Evolutionary conservation across 1,284 basidiomycete species (phyloP), one percentile per base, ranked within the genome.

Genomic region (Coniferiporia weirii): DNA sequence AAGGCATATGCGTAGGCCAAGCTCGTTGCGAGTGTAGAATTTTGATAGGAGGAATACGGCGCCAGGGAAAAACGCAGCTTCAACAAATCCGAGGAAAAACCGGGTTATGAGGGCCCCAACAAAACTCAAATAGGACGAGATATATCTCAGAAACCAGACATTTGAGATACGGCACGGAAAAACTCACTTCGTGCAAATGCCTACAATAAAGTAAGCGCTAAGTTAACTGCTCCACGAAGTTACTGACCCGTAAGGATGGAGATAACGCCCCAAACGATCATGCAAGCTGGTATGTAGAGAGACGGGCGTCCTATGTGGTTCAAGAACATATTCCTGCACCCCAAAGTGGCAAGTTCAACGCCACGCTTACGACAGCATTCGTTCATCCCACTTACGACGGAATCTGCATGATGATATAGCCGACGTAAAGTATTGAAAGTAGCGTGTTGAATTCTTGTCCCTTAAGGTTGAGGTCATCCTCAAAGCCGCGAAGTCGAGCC

Each of bases 371-470:
- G 69, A 27, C 27, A 52, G 32, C 17, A 15, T 10, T 22, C 17
- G 12, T 40, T 13, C 12, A 6, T 22, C 20, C 10, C 9, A 53
- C 61, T 59, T 48, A 62, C 61, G 61, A 62, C 8, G 61, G 61
- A 35, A 62, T 53, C 32, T 62, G 61, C 61, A 62, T 62, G 44
- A 73, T 57, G 59, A 75, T 74, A 63, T 77, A 75, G 20, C 72
- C 73, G 38, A 74, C 60, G 20, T 73, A 66, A 40, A 93, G 79
- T 61, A 91, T 83, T 20, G 83, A 84, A 34, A 93, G 71, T 22
- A 91, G 71, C 0, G 85, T 88, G 9, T 84, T 80, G 69, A 91
- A 92, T 66, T 91, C 78, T 47, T 75, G 75, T 22, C 82, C 85
- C 56, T 79, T 75, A 44, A 91, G 74, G 34, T 80, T 66, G n/a